Conservation (phyloP, 768 basidiomycete species). For the Mycena albidolilacea region DNA sequence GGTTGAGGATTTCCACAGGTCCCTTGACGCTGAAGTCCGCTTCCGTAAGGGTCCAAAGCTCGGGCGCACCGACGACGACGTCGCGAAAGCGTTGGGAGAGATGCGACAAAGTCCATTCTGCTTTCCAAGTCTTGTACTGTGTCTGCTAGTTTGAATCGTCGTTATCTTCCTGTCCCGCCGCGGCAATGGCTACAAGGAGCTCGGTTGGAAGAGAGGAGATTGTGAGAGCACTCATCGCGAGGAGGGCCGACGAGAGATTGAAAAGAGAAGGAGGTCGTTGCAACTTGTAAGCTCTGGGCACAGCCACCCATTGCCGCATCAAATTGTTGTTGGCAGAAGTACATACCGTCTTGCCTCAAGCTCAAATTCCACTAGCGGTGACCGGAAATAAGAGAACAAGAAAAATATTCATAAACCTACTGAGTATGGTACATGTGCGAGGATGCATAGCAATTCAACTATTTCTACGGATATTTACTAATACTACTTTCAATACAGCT, state of each 20-base stretch:
- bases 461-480: slow-evolving; percentile 34
- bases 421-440: slow-evolving; percentile 32
- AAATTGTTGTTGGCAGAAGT: not conserved
- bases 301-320: too few relatives aligned
- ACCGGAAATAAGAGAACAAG: not conserved
- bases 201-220: slow-evolving; percentile 10
- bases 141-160: not conserved
- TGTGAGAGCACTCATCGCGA: not conserved
- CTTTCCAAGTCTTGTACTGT: not conserved
- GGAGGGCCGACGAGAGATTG: not conserved
- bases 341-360: not conserved
- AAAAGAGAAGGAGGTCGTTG: not conserved
- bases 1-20: not conserved
- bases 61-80: not conserved
- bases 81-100: not conserved
- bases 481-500: slow-evolving; percentile 40
- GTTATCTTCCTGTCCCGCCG: not conserved
- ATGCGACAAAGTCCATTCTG: not conserved
- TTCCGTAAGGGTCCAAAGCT: not conserved
- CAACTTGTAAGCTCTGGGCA: not conserved
- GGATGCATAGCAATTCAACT: slow-evolving; percentile 23
- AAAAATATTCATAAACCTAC: slow-evolving; percentile 30
- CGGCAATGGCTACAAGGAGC: slow-evolving; percentile 3
- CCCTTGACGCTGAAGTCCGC: not conserved
- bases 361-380: not conserved